Evolutionary conservation across 2,329 filamentous ascomycete species (phyloP), one percentile per base, ranked within the genome.

Genomic region (Anthostomella pinea): DNA sequence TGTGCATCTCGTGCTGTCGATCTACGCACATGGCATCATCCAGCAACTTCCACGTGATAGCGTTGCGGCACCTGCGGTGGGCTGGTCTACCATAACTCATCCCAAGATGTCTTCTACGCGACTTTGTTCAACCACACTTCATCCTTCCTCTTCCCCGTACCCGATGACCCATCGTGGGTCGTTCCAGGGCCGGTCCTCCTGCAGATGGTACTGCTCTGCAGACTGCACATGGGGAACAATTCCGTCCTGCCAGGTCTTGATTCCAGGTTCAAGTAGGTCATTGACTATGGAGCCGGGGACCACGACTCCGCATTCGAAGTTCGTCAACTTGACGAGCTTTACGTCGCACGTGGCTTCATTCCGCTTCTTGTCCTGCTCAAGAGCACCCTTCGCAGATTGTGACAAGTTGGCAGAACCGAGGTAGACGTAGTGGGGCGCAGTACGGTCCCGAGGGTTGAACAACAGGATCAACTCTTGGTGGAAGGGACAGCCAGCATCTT

Each of bases 381-480:
- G 32, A 7, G 38, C 23, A 2, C 52, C 52, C 52, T 51, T 54
- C 5, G 52, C 50, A 3, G 51, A 46, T 10, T 47, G 43, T 1
- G 48, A 49, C 9, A 56, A 30, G 21, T 52, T 54, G 2, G 52
- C 51, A 6, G 52, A 56, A 21, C 52, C 52, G n/a, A 56, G 22
- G 15, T 56, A 56, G 18, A 49, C n/a, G 20, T 48, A 56, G 32
- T 49, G 43, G 8, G 50, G 52, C 11, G 27, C 8, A 3, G 17
- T 14, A 8, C 24, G 10, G 8, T 40, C 27, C 8, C 11, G 10
- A 8, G 40, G 40, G 23, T 53, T 40, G 27, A 49, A 51, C 2
- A 48, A 46, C 10, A 54, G 26, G 3, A 54, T 48, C 6, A 53
- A 16, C 23, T 54, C 54, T 33, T 56, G 50, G 21, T 53, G 51